Base-by-base conservation (phyloP, 2,329 filamentous ascomycete genomes). In the Colletotrichum sp. region DNA sequence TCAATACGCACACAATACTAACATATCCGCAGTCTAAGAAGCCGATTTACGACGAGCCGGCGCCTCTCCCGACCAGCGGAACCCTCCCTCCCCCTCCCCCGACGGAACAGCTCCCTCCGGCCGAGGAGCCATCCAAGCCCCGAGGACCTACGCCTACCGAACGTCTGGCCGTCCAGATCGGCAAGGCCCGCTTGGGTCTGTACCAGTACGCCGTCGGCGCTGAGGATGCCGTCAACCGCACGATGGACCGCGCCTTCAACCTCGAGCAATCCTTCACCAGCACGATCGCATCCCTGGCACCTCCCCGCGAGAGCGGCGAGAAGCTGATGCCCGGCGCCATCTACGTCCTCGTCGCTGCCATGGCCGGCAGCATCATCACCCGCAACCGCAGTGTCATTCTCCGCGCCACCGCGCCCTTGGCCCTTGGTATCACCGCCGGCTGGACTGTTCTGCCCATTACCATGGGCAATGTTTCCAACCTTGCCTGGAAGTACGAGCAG, bases 401-500 rank as follows among this genome's bases (percentile, higher is more conserved):
- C 70, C 93, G 97, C 79, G 93, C 93, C 70, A 89, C 93, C 3
- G 90, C 95, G 3, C 97, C 97, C 13, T 86, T 96, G 66, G 93
- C 93, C 25, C 92, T 98, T 59, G 97, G 96, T 79, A 88, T 98
- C 78, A 93, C 93, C 72, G 95, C 96, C 72, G 96, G 95, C 75
- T 97, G 96, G 92, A 89, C 93, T 77, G 93, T 98, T 52, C 87
- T 99, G 65, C 97, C 97, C 61, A 89, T 97, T 78, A 99, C 97
- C 57, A 98, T 96, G 91, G 89, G 92, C 84, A 99, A 99, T 86
- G 92, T 98, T 32, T 93, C 93, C 59, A 93, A 96, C 82, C 88
- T 99, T 83, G 88, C 94, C 62, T 99, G 97, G 97, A 93, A 92
- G 83, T 99, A 97, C 85, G 97, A 99, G 92, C 92, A 98, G 90